Percentiles rank a stretch among this genome's conserved stretches.
Evolutionary conservation across 176 grass and related monocot genomes (phyloP).

Genomic region (Hyparrhenia diplandra): DNA sequence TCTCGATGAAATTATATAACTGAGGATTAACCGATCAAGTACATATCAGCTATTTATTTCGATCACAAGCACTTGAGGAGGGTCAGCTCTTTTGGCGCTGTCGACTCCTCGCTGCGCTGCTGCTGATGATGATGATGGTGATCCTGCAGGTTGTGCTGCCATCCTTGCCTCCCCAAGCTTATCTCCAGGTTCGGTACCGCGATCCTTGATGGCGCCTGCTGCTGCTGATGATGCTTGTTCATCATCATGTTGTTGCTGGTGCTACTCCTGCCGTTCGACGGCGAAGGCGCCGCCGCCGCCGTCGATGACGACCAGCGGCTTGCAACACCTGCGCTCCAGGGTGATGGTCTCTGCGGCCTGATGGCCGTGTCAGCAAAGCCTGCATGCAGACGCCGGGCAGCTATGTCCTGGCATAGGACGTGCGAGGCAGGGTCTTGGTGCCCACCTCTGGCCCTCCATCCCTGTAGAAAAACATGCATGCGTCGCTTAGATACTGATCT

Average conservation of each 20-base stretch:
- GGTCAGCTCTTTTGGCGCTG: slow-evolving; percentile 48
- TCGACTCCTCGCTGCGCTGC: slow-evolving; percentile 25
- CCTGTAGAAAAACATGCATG: slow-evolving; percentile 24
- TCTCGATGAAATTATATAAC: too few relatives aligned
- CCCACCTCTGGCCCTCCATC: slow-evolving; percentile 19
- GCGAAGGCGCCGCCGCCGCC: not conserved
- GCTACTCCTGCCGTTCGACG: not conserved
- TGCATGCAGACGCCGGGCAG: not conserved
- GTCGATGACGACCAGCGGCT: slow-evolving; percentile 5
- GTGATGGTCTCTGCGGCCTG: slow-evolving; percentile 11
- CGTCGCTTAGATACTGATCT: not conserved
- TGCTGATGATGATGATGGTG: not conserved
- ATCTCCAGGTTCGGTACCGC: slow-evolving; percentile 72
- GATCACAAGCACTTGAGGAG: slow-evolving; percentile 61
- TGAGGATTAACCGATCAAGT: too few relatives aligned
- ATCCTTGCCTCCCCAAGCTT: slow-evolving; percentile 76
- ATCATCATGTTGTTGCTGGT: not conserved
- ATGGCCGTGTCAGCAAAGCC: not conserved
- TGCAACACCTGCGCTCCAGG: slow-evolving; percentile 17
- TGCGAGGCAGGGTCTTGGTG: slow-evolving; percentile 22
- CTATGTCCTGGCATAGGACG: slow-evolving; percentile 3
- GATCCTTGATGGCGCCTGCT: not conserved
- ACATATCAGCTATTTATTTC: not conserved
- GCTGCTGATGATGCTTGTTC: not conserved
- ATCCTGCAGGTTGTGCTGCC: slow-evolving; percentile 46